Base-by-base conservation (phyloP, 1,139 yeast species). In the Hyphopichia pseudoburtonii region DNA sequence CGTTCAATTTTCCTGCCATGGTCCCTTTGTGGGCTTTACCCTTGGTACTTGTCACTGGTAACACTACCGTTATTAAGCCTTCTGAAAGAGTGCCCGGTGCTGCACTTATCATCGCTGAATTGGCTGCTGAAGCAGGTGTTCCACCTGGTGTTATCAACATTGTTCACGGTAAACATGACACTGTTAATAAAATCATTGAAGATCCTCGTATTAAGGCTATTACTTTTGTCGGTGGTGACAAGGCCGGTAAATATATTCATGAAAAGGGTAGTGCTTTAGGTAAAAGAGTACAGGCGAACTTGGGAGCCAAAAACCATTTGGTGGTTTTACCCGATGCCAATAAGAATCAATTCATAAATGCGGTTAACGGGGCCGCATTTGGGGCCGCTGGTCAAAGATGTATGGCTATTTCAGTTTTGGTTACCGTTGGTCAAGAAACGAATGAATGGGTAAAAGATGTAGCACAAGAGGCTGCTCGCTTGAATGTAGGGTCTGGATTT, bases 321-420 rank as follows among this genome's bases (percentile, higher is more conserved):
- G 78, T 83, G 36, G 78, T 82, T 23, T 71, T 81, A 46, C 89
- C 89, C 7, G 90, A 83, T 52, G 88, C 90, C 24, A 76, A 80
- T 63, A 80, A 78, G 58, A 61, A 65, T 45, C 85, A 80, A 47
- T 80, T 86, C 40, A 64, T 84, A 47, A 81, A 80, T 55, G 82
- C 87, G 19, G 64, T 83, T 31, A 81, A 72, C 39, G 90, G 90
- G 33, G 89, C 92, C 31, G 87, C 88, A 17, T 84, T 85, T 52
- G 92, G 92, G 29, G 92, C 92, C 42, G 90, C 90, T 25, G 92
- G 92, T 42, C 90, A 83, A 66, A 76, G 92, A 60, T 83, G 92
- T 63, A 83, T 84, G 90, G 90, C 90, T 11, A 80, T 85, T 33
- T 78, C 86, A 12, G 88, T 81, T 4, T 70, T 83, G 45, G 87